A percentile compares a stretch with the other conserved stretches of the same genome.
These are phyloP conservation scores for Zymoseptoria ardabiliae DNA, from an alignment of 2,329 filamentous ascomycete species.

Conservation along the genomic window DNA sequence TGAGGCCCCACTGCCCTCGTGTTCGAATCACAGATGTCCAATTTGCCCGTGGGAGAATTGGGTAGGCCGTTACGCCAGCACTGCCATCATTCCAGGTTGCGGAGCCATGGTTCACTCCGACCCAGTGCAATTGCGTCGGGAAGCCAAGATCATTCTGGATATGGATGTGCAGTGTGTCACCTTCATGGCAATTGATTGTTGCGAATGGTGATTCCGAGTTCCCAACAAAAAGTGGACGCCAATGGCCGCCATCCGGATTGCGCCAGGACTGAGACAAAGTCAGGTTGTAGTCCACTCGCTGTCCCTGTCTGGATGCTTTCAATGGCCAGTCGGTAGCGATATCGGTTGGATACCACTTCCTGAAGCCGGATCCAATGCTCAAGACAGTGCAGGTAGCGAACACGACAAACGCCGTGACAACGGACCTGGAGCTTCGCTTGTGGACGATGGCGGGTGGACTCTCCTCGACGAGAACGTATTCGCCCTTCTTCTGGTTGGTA, in stretches of 20 bases:
- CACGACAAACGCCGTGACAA: not conserved
- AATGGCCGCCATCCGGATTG: slow-evolving; percentile 16
- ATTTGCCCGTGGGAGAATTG: slow-evolving; percentile 15
- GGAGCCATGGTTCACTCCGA: slow-evolving; percentile 4
- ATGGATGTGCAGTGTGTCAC: slow-evolving; percentile 11
- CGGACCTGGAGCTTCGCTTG: not conserved
- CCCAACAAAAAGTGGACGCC: slow-evolving; percentile 15
- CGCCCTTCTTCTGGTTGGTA: not conserved
- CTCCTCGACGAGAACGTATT: not conserved
- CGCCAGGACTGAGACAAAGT: slow-evolving; percentile 15
- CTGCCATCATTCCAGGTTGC: slow-evolving; percentile 17
- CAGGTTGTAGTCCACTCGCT: slow-evolving; percentile 8
- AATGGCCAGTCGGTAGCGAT: not conserved
- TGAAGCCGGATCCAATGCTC: not conserved
- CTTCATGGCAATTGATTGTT: slow-evolving; percentile 12
- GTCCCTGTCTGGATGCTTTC: not conserved
- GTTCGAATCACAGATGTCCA: slow-evolving; percentile 14
- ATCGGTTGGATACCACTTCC: not conserved
- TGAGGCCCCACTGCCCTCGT: slow-evolving; percentile 13
- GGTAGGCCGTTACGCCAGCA: slow-evolving; percentile 13
- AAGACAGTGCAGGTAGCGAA: not conserved
- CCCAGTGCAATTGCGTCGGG: slow-evolving; percentile 11
- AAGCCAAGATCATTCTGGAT: slow-evolving; percentile 13
- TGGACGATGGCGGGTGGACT: not conserved
- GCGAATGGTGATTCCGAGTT: slow-evolving; percentile 14